These are phyloP conservation scores for Amborella trichopoda DNA, from an alignment of 164 flowering plant species.

Conservation along the genomic window DNA sequence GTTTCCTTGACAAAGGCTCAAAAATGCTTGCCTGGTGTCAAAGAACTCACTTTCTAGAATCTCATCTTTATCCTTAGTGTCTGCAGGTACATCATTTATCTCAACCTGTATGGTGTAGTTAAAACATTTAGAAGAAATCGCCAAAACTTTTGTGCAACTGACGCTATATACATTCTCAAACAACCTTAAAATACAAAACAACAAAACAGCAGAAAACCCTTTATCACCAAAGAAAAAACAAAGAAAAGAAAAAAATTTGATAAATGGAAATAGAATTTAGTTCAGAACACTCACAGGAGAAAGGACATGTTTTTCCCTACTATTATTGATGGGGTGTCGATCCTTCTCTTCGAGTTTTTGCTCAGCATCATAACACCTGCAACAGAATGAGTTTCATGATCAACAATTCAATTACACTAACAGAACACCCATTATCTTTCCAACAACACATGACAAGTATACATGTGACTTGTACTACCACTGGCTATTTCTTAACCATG, in stretches of 20 bases:
- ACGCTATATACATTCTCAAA: too few species aligned
- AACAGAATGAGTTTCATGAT: too few species aligned
- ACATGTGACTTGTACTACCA: too few species aligned
- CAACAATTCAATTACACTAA: too few species aligned
- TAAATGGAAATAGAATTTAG: not conserved
- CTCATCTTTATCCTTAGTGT: conserved; percentile 91
- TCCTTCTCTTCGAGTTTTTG: conserved; percentile 78
- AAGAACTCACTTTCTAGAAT: conserved; percentile 97
- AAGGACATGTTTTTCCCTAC: conserved; percentile 63
- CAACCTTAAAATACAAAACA: too few species aligned
- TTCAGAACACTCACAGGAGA: conserved; percentile 42
- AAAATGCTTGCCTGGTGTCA: conserved; percentile 96
- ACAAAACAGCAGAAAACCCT: too few species aligned
- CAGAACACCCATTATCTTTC: too few species aligned
- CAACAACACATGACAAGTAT: too few species aligned
- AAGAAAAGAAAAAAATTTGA: not conserved
- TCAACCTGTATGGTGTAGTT: conserved; percentile 60
- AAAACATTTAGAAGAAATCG: too few species aligned
- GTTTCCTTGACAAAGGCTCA: conserved; percentile 97
- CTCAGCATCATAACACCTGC: conserved; percentile 86
- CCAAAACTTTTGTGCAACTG: too few species aligned
- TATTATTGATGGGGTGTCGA: conserved; percentile 71
- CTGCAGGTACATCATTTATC: conserved; percentile 65
- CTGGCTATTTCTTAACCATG: too few species aligned
- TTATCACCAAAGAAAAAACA: not conserved